Evolutionary conservation across 2,329 filamentous ascomycete genomes (phyloP).

Genomic region (Dothideomycetes sp.): DNA sequence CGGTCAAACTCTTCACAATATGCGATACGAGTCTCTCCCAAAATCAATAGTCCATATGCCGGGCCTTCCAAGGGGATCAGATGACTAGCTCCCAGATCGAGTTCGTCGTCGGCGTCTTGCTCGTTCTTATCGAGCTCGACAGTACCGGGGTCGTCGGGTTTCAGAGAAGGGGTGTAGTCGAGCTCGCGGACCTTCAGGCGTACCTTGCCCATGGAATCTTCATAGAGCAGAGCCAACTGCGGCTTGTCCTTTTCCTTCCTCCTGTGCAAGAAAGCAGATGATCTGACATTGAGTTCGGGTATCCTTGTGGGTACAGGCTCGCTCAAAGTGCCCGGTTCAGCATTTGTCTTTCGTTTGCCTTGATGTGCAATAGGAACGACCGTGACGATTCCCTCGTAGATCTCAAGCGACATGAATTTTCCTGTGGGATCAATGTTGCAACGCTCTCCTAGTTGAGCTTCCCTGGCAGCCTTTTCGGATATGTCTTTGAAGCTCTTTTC

Average conservation of each 20-base stretch:
- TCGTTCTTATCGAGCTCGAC: slow-evolving; percentile 48
- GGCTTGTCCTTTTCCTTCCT: slow-evolving; percentile 37
- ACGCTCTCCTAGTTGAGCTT: slow-evolving; percentile 73
- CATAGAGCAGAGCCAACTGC: slow-evolving; percentile 55
- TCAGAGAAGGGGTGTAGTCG: slow-evolving; percentile 38
- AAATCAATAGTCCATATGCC: slow-evolving; percentile 39
- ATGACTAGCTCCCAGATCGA: slow-evolving; percentile 53
- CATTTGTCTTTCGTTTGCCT: slow-evolving; percentile 42
- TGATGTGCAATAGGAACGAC: slow-evolving; percentile 51
- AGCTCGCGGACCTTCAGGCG: slow-evolving; percentile 48
- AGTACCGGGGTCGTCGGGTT: slow-evolving; percentile 36
- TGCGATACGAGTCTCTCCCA: slow-evolving; percentile 59
- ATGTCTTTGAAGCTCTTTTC: slow-evolving; percentile 52
- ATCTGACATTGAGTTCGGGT: slow-evolving; percentile 57
- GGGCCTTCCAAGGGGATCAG: slow-evolving; percentile 53
- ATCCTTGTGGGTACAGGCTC: slow-evolving; percentile 54
- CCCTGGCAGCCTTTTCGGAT: slow-evolving; percentile 53
- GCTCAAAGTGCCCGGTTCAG: slow-evolving; percentile 48
- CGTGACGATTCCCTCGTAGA: slow-evolving; percentile 60
- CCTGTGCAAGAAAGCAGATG: slow-evolving; percentile 56
- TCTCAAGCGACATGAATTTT: slow-evolving; percentile 55
- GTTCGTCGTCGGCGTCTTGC: slow-evolving; percentile 40
- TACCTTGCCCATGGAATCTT: slow-evolving; percentile 50
- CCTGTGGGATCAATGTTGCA: slow-evolving; percentile 77
- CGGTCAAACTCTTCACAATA: slow-evolving; percentile 67